Evolutionary conservation across 2,329 filamentous ascomycete species (phyloP).

Genomic region (Ascochyta pisi): DNA sequence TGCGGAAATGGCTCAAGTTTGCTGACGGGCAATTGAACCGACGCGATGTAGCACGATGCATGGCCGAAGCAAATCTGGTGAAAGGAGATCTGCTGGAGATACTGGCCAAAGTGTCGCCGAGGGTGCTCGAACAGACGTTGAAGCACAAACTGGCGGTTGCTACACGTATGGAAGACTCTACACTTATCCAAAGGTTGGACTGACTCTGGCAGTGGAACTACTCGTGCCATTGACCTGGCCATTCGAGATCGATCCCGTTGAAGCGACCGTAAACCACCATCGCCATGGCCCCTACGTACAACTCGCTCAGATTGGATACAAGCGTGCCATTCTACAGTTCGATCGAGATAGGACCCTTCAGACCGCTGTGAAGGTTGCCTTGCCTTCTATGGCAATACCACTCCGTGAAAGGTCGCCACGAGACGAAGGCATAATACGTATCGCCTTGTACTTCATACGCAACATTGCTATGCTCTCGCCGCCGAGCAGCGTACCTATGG

Average conservation of each 20-base stretch:
- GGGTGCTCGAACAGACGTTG: conserved; percentile 73
- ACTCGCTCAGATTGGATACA: conserved; percentile 87
- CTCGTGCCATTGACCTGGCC: conserved; percentile 95
- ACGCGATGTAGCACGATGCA: conserved; percentile 91
- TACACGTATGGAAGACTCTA: conserved; percentile 59
- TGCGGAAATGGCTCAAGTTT: conserved; percentile 93
- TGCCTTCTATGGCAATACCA: conserved; percentile 84
- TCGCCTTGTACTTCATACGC: conserved; percentile 85
- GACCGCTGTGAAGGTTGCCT: conserved; percentile 77
- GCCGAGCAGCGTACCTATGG: conserved; percentile 73
- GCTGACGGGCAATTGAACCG: conserved; percentile 94
- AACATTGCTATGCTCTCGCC: conserved; percentile 87
- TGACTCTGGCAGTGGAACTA: conserved; percentile 69
- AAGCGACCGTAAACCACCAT: conserved; percentile 92
- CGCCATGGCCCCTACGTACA: conserved; percentile 89
- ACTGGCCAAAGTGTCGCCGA: conserved; percentile 75
- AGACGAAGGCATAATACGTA: conserved; percentile 91
- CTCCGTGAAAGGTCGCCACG: conserved; percentile 76
- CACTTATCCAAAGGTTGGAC: not conserved
- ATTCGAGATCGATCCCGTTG: conserved; percentile 76
- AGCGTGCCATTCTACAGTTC: conserved; percentile 84
- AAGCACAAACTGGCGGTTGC: conserved; percentile 81
- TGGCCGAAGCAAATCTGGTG: conserved; percentile 91
- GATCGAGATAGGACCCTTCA: conserved; percentile 79
- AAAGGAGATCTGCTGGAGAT: conserved; percentile 90